These are phyloP conservation scores for Suillus brevipes DNA, from an alignment of 768 basidiomycete species.

Conservation along the genomic window DNA sequence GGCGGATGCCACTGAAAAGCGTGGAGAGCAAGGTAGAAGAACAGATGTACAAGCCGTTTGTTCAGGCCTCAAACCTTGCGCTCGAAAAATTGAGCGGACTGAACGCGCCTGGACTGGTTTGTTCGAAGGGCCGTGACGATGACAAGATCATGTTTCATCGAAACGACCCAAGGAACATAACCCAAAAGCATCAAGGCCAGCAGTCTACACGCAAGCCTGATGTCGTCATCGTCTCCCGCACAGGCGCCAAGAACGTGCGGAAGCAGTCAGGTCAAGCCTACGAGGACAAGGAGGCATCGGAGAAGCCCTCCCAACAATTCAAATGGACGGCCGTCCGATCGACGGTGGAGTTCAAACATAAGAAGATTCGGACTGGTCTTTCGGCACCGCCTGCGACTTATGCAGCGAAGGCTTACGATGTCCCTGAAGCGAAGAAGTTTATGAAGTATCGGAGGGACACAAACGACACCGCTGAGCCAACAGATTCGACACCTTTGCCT, in stretches of 20 bases:
- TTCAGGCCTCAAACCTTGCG: background rate
- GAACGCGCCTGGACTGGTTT: background rate
- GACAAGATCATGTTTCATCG: background rate
- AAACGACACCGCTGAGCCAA: background rate
- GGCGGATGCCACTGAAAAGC: background rate
- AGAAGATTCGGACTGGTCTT: background rate
- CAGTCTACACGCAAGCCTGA: background rate
- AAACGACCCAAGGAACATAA: background rate
- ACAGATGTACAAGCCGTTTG: background rate
- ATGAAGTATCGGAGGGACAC: background rate
- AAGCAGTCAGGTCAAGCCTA: no score
- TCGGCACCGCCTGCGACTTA: background rate
- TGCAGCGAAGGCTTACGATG: background rate
- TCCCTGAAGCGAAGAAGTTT: background rate
- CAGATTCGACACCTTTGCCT: background rate
- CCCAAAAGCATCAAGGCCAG: background rate
- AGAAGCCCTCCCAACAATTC: background rate
- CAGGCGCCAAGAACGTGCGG: background rate
- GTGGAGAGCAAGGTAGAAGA: background rate
- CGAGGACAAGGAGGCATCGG: background rate
- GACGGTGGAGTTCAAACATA: conserved; percentile 3
- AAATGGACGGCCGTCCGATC: background rate
- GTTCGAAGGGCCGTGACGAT: background rate
- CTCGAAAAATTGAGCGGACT: background rate
- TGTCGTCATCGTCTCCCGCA: background rate